Evolutionary conservation across 768 basidiomycete genomes (phyloP).

Genomic region (Boletus rubroflammeus): DNA sequence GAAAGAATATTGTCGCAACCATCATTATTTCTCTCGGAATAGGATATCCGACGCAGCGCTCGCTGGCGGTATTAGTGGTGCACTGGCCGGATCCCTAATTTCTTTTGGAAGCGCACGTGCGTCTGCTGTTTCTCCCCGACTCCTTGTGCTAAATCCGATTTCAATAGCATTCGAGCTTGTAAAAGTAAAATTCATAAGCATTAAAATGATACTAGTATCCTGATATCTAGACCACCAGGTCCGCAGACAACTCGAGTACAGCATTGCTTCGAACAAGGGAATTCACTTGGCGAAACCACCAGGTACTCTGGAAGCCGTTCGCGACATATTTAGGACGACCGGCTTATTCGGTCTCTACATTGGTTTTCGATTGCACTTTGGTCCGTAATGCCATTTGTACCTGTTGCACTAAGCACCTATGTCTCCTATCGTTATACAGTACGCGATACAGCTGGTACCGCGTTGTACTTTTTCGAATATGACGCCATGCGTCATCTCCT

Average conservation of each 20-base stretch:
- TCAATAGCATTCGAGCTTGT: conserved; percentile 84
- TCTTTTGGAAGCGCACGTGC: conserved; percentile 86
- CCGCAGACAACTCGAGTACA: conserved; percentile 86
- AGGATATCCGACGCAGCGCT: conserved; percentile 66
- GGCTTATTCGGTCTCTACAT: conserved; percentile 72
- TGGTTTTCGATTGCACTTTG: conserved; percentile 83
- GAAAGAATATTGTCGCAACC: conserved; percentile 66
- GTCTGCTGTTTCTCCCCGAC: conserved; percentile 31
- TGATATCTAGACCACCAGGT: conserved; percentile 47
- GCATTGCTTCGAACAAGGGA: conserved; percentile 81
- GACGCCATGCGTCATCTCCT: conserved; percentile 86
- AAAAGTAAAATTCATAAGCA: conserved; percentile 53
- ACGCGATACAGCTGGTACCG: conserved; percentile 86
- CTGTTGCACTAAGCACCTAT: not conserved
- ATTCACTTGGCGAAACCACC: conserved; percentile 71
- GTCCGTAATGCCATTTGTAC: conserved; percentile 39
- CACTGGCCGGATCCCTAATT: conserved; percentile 84
- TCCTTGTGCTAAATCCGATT: conserved; percentile 19
- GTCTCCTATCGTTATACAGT: conserved; percentile 41
- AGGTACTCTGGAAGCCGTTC: conserved; percentile 72
- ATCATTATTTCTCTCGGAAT: conserved; percentile 56
- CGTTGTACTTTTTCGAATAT: conserved; percentile 91
- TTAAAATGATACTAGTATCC: not conserved
- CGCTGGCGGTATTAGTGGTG: conserved; percentile 80
- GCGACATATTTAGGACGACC: conserved; percentile 65